Evolutionary conservation across 2,329 filamentous ascomycete genomes (phyloP), one percentile per base, ranked within the genome.

Genomic region (Fusarium neocosmosporiellum): DNA sequence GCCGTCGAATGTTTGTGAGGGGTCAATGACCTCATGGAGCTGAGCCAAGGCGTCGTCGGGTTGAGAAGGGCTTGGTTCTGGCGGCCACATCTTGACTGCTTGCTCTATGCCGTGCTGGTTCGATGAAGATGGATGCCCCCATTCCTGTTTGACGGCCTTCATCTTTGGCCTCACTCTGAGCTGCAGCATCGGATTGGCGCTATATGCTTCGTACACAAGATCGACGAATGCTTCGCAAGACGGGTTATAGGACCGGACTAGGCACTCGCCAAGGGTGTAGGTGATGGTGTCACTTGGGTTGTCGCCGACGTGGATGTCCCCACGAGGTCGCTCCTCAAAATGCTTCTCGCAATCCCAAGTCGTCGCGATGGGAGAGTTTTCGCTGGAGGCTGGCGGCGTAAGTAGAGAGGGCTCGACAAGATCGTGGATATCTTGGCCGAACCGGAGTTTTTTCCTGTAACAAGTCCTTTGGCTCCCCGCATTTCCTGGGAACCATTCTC

Each of bases 401-500:
- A 46, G 66, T 27, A 73, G 43, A 37, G 46, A 36, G n/a, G 34
- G 27, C 2, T 48, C 31, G 27, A 27, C 18, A 31, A 14, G 14
- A 22, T 11, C 16, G 34, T 54, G 34, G 7, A 33, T 24, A 29
- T 43, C 20, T n/a, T n/a, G 11, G 13, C 48, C 57, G 70, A 89
- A 90, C 2, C 75, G 66, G n/a, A 91, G 82, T 18, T 84, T 80
- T 14, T 86, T 88, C 13, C 84, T 89, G 79, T 95, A 95, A 76
- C 91, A 93, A 0, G 88, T 93, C 29, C 92, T 87, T 43, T 87
- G 85, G 65, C 90, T 90, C 27, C 86, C 87, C 65, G 89, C 91
- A 24, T 85, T 83, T 33, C 80, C 79, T 0, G 72, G 70, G 8
- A 84, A 84, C 90, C 91, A 94, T 79, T 95, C 93, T 31, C 90